Base-by-base conservation (phyloP, 2,329 filamentous ascomycete genomes). In the Diplodia seriata region DNA sequence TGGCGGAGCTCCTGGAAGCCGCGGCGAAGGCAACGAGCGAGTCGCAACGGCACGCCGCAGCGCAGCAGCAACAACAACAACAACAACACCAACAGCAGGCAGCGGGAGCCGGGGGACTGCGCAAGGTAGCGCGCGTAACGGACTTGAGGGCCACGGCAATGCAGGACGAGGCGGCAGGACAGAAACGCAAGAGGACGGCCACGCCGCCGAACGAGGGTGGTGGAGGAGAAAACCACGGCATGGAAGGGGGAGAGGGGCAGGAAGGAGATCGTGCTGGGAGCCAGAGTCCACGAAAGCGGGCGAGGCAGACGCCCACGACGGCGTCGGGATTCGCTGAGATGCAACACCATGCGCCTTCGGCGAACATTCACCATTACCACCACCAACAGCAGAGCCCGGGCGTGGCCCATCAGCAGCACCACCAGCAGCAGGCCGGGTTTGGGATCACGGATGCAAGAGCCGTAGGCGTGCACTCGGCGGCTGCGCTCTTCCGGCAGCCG, bases 401-500 rank as follows among this genome's bases (percentile, higher is more conserved):
- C 4, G 11, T 29, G 36, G 2, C 29, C 15, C 56, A 61, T 7
- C 20, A 18, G 51, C 40, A 50, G 51, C 62, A 43, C 29, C 64
- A 33, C 29, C 64, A 33, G 23, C 53, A 38, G 18, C 63, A 57
- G 18, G 14, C 18, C 15, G 29, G 20, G 15, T 69, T 63, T 33
- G 54, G 33, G 2, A 69, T 75, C 9, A 64, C 78, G 1, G 81
- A 84, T 69, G 80, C 82, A 55, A 82, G 82, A 38, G 79, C 83
- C 26, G 64, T 59, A 20, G 85, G 83, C 57, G 79, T 86, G 5
- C 84, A 86, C 74, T 78, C 76, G 26, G 85, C 85, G 1, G 83
- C 83, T 0, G 84, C 85, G 3, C 77, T 86, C 11, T 87, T 86
- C 70, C 80, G 85, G 14, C 74, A 71, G n/a, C 68, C 77, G 11